Conservation (phyloP, 225 moss, liverwort and hornwort genomes). For the Asterella californica region DNA sequence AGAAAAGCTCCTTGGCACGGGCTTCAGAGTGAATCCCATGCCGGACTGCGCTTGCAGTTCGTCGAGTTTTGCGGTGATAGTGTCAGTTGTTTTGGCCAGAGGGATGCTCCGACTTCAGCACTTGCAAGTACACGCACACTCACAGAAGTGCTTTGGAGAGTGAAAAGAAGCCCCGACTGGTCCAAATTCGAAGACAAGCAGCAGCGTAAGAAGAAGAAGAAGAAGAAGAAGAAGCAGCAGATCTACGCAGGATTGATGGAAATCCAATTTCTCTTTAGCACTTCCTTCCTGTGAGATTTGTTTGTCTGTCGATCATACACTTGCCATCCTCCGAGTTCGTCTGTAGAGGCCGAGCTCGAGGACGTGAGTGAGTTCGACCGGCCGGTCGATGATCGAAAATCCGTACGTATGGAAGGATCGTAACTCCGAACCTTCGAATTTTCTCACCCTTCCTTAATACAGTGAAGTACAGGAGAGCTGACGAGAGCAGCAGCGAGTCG, state of each 20-base stretch:
- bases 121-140: slow-evolving; percentile 6
- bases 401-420: not conserved
- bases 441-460: not conserved
- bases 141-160: slow-evolving; percentile 4
- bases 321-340: not conserved
- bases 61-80: not conserved
- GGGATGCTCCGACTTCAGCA: not conserved
- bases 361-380: not conserved
- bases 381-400: not conserved
- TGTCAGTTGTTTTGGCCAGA: slow-evolving; percentile 2
- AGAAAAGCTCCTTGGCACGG: not conserved
- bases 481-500: not conserved
- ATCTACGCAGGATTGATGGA: not conserved
- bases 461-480: not conserved
- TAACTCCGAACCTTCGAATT: not conserved
- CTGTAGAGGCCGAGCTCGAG: not conserved
- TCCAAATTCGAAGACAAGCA: not conserved
- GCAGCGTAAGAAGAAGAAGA: not conserved
- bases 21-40: not conserved
- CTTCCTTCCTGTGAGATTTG: not conserved
- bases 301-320: not conserved
- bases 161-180: not conserved
- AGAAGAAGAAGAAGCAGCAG: not conserved
- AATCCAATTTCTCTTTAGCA: not conserved
- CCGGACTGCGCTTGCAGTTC: not conserved